Evolutionary conservation across 305 asterid genomes (phyloP), one percentile per base, ranked within the genome.

Genomic region (Ajuga reptans): DNA sequence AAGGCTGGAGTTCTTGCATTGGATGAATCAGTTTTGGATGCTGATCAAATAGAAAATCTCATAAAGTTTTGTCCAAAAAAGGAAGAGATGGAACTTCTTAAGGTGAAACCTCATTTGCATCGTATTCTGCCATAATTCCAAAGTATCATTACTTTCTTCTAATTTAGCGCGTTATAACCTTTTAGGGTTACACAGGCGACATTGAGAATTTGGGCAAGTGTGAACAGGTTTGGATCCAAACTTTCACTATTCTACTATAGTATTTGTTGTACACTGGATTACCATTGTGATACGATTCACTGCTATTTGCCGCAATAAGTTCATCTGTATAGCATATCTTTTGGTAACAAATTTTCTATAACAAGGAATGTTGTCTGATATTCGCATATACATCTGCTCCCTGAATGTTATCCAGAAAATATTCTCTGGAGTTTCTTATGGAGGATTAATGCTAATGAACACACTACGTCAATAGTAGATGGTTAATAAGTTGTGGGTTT

Each of bases 1-100:
- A 62, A 94, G 99, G 90, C 96, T 59, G 99, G 96, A 63, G 96
- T 90, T 60, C 91, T 94, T 51, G 90, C 98, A 46, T 84, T 94
- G 98, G 99, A 94, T 85, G 98, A 85, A 78, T 77, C 95, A 64
- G 74, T 91, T 50, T 81, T 94, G 75, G 99, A 94, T 77, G 99
- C 99, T 71, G 99, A 94, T 82, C 98, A 91, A 83, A 96, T 94
- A 53, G 99, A 94, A 79, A 89, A 91, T 77, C 98, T 94, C 66
- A 94, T 91, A 52, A 94, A 94, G 75, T 91, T 90, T 76, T 94
- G 98, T 79, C 99, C 99, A 14, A 91, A 96, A 33, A 91, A 94
- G 81, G 99, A 94, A 69, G 99, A 94, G 86, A 91, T 94, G 96
- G 98, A 91, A 69, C 95, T 87, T 76, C 90, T 94, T 46, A 94